Conservation (phyloP, 1,284 basidiomycete species). For the Entoloma clypeatum region DNA sequence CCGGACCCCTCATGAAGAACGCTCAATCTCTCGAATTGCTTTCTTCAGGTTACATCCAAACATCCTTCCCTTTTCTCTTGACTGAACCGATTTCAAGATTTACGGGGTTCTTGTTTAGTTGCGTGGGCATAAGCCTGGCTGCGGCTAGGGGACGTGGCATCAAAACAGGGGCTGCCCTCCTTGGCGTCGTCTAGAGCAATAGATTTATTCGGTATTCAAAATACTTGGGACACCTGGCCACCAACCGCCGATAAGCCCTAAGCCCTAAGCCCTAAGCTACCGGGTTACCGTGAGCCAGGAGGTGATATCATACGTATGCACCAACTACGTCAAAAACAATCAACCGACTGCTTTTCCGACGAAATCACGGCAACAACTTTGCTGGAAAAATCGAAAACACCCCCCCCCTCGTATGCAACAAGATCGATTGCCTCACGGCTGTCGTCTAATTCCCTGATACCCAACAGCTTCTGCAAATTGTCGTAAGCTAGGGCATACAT, state of each 20-base stretch:
- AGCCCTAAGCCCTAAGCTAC: too few species aligned
- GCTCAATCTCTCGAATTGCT: slow-evolving; percentile 74
- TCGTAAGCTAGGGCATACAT: slow-evolving; percentile 43
- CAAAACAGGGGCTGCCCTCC: slow-evolving; percentile 55
- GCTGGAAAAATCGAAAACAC: slow-evolving; percentile 54
- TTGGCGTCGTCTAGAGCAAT: slow-evolving; percentile 49
- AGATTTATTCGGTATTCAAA: slow-evolving; percentile 9
- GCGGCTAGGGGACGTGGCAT: slow-evolving; percentile 67
- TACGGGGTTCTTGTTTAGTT: slow-evolving; percentile 75
- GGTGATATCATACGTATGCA: too few species aligned
- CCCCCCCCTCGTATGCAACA: slow-evolving; percentile 63
- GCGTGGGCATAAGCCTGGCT: slow-evolving; percentile 68
- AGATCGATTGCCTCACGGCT: slow-evolving; percentile 41
- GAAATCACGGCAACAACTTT: slow-evolving; percentile 63
- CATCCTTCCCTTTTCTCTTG: slow-evolving; percentile 7
- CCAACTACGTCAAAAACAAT: slow-evolving; percentile 37
- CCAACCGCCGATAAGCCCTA: too few species aligned
- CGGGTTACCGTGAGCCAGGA: too few species aligned
- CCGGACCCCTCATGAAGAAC: slow-evolving; percentile 70
- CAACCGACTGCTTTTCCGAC: slow-evolving; percentile 42
- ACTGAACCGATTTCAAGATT: slow-evolving; percentile 44
- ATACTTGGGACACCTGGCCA: too few species aligned
- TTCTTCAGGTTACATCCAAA: slow-evolving; percentile 65
- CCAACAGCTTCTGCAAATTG: slow-evolving; percentile 60
- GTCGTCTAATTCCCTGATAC: slow-evolving; percentile 45